A percentile compares a stretch with the other conserved stretches of the same genome.
Evolutionary conservation across 768 basidiomycete species (phyloP).

Genomic region (Tylopilus vinaceipallidus): DNA sequence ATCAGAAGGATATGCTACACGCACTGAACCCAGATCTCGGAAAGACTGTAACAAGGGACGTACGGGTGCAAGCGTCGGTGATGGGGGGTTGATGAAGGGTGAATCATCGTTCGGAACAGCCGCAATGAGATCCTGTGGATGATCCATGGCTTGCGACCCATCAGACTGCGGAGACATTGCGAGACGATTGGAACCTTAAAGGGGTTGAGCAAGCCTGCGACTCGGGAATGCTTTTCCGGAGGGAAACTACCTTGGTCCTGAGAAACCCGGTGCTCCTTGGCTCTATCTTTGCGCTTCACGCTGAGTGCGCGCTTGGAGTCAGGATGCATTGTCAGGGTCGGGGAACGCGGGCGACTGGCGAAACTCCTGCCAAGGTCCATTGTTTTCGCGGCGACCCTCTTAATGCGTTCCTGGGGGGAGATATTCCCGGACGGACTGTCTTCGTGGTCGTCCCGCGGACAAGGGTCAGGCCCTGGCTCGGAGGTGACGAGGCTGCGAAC

Average conservation of each 20-base stretch:
- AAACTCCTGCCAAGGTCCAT: constrained; percentile 65
- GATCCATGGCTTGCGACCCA: constrained; percentile 5
- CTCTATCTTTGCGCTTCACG: constrained; percentile 51
- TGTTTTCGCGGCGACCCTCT: constrained; percentile 55
- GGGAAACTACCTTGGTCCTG: constrained; percentile 31
- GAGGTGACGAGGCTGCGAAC: constrained; percentile 18
- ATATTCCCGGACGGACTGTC: constrained; percentile 27
- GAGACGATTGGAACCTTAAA: constrained; percentile 11
- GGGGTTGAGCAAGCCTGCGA: constrained; percentile 9
- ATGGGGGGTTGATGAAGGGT: constrained; percentile 73
- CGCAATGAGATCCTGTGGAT: constrained; percentile 7
- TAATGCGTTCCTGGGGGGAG: constrained; percentile 45
- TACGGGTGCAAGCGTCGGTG: constrained; percentile 48
- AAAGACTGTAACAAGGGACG: constrained; percentile 53
- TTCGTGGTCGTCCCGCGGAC: constrained; percentile 30
- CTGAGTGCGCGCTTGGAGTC: constrained; percentile 54
- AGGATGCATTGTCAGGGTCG: constrained; percentile 29
- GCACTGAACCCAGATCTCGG: constrained; percentile 69
- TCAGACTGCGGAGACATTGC: constrained; percentile 24
- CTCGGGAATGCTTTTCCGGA: constrained; percentile 22
- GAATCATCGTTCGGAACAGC: constrained; percentile 44
- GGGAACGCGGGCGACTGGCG: constrained; percentile 37
- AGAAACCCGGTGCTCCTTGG: constrained; percentile 40
- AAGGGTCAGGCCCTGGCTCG: constrained; percentile 35
- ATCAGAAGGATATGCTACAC: constrained; percentile 25